Percentiles rank a stretch among this genome's conserved stretches.
Conservation (phyloP, 1,139 yeast genomes). For the Debaryomycetaceae sp. region DNA sequence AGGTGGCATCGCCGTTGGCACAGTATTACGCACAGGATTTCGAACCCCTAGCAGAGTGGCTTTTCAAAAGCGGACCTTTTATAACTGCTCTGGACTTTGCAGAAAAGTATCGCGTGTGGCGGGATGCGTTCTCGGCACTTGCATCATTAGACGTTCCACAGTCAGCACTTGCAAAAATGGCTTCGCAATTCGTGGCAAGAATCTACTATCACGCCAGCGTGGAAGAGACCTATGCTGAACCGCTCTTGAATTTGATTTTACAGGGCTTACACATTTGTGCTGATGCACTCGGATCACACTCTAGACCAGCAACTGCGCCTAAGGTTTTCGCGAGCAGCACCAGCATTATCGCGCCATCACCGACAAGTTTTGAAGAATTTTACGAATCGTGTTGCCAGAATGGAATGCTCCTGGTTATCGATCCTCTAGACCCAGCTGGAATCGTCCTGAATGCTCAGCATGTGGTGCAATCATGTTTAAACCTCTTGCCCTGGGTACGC, state of each 20-base stretch:
- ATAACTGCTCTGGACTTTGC: not conserved
- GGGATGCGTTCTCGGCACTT: constrained; percentile 7
- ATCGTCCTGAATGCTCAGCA: not conserved
- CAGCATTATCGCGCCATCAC: not conserved
- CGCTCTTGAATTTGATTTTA: not conserved
- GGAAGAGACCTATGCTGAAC: not conserved
- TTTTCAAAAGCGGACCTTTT: constrained; percentile 8
- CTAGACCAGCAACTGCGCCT: no score
- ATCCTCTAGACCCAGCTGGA: not conserved
- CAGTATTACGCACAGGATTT: constrained; percentile 12
- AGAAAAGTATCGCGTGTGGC: constrained; percentile 17
- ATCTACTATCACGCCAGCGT: not conserved
- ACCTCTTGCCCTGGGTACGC: not conserved
- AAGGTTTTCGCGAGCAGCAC: no score
- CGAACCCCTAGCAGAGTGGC: constrained; percentile 17
- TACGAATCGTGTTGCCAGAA: no score
- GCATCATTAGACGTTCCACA: not conserved
- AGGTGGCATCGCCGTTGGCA: constrained; percentile 22
- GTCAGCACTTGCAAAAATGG: not conserved
- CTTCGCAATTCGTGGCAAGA: not conserved
- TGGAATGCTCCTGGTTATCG: not conserved
- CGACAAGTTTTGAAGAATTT: not conserved
- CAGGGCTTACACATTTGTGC: not conserved
- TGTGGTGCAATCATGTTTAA: no score
- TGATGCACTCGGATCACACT: not conserved